Percentiles rank a stretch among this genome's conserved stretches.
These are phyloP conservation scores for Penicillium sp. DNA, from an alignment of 2,329 filamentous ascomycete species.

Conservation along the genomic window DNA sequence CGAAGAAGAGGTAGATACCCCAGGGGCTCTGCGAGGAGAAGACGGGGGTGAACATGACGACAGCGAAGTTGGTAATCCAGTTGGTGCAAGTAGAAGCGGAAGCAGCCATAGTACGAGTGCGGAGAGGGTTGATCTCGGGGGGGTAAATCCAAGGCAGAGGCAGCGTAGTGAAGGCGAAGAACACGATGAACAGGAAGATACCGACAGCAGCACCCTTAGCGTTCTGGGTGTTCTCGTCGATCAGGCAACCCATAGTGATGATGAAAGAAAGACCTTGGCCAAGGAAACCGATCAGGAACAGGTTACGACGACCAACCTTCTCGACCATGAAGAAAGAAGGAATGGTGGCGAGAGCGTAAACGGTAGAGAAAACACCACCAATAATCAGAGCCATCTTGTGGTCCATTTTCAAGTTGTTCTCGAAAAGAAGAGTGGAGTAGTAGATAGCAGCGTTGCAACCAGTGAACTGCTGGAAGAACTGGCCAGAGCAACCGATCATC, in stretches of 20 bases:
- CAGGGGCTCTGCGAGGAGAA: not conserved
- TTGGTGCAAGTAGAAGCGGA: constrained; percentile 1
- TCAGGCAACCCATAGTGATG: constrained; percentile 1
- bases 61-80: constrained; percentile 4
- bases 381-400: not conserved
- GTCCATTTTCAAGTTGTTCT: constrained; percentile 2
- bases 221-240: not conserved
- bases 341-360: constrained; percentile 8
- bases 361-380: constrained; percentile 7
- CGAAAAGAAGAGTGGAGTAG: constrained; percentile 1
- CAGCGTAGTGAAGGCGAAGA: constrained; percentile 3
- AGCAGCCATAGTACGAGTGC: constrained; percentile 2
- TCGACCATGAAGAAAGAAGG: constrained; percentile 6
- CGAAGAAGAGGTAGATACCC: constrained; percentile 36
- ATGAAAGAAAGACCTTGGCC: constrained; percentile 1
- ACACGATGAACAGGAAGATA: constrained; percentile 1
- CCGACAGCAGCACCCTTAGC: constrained; percentile 3
- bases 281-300: constrained; percentile 64
- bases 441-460: constrained; percentile 3
- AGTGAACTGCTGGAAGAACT: constrained; percentile 3
- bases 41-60: constrained; percentile 2
- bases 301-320: constrained; percentile 10
- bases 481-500: constrained; percentile 4
- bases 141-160: constrained; percentile 4
- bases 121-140: constrained; percentile 4